phyloP scores from a whole-genome alignment of 1,284 basidiomycete genomes.

The Tausonia pullulans region DNA sequence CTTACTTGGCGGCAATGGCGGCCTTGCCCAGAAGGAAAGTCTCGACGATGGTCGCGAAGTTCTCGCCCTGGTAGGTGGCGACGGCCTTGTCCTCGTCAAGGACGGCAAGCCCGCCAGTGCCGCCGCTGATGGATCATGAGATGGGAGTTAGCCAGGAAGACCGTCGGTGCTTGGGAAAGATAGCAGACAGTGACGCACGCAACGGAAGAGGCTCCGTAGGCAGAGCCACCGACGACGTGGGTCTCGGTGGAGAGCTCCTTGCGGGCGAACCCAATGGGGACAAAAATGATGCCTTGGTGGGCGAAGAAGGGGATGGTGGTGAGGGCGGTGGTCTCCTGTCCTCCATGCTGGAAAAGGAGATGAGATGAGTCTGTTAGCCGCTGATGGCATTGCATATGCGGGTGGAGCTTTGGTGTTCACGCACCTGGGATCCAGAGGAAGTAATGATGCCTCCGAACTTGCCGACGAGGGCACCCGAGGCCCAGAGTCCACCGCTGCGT shows the following conservation, averaged over 20 bases:
- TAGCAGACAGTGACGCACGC: neutral
- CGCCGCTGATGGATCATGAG: neutral
- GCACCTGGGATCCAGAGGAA: neutral
- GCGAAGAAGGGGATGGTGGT: conserved; percentile 58
- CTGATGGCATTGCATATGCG: neutral
- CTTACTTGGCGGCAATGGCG: neutral
- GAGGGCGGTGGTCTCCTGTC: conserved; percentile 47
- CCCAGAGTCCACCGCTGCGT: conserved; percentile 43
- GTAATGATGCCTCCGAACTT: conserved; percentile 68
- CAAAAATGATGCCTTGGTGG: conserved; percentile 68
- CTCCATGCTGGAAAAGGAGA: conserved; percentile 34
- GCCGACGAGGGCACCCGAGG: conserved; percentile 54
- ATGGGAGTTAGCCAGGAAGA: no score
- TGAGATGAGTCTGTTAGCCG: neutral
- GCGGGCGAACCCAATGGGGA: conserved; percentile 63
- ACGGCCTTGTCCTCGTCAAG: conserved; percentile 12
- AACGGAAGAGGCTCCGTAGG: neutral
- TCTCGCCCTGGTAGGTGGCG: conserved; percentile 7
- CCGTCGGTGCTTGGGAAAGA: neutral
- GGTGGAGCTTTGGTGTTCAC: neutral
- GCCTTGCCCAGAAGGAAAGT: conserved; percentile 3
- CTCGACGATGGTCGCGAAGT: conserved; percentile 4
- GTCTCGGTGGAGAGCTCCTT: conserved; percentile 47
- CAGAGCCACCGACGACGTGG: conserved; percentile 56
- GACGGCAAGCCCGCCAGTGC: conserved; percentile 5